These are phyloP conservation scores for Mortierella antarctica DNA, from an alignment of 192 early-diverging fungal genomes.

Conservation along the genomic window DNA sequence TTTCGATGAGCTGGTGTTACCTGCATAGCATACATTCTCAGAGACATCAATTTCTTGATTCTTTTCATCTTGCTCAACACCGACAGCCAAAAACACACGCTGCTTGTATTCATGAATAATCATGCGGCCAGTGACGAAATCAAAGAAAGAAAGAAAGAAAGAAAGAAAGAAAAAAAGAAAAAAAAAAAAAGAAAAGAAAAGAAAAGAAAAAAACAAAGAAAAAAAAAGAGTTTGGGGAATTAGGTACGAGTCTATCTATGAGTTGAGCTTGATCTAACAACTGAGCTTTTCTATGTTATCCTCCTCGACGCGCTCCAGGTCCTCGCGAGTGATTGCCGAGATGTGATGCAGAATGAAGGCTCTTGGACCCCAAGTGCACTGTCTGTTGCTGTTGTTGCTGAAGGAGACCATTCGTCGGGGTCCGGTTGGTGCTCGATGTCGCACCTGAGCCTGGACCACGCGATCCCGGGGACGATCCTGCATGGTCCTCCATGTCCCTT, in stretches of 20 bases:
- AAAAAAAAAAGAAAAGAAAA: background rate
- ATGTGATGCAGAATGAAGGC: constrained; percentile 18
- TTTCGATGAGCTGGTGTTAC: no score
- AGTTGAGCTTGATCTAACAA: no score
- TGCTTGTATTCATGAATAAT: no score
- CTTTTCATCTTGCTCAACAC: no score
- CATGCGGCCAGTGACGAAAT: no score
- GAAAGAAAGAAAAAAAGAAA: constrained; percentile 13
- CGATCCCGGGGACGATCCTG: constrained; percentile 10
- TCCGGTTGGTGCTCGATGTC: constrained; percentile 7
- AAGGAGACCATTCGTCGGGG: constrained; percentile 16
- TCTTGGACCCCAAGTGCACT: constrained; percentile 29
- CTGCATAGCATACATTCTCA: no score
- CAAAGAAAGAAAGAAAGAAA: constrained; percentile 6
- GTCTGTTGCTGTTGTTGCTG: constrained; percentile 27
- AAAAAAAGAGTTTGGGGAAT: background rate
- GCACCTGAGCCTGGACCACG: constrained; percentile 7
- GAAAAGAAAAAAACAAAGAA: background rate
- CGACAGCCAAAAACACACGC: no score
- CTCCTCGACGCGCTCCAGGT: constrained; percentile 39
- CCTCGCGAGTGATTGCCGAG: constrained; percentile 22
- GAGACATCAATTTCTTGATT: no score
- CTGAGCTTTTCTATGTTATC: constrained; percentile 1
- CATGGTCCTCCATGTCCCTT: constrained; percentile 36
- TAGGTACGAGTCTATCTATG: background rate